phyloP scores from a whole-genome alignment of 371 early-diverging fungal species.

The Rhizomucor pusillus region DNA sequence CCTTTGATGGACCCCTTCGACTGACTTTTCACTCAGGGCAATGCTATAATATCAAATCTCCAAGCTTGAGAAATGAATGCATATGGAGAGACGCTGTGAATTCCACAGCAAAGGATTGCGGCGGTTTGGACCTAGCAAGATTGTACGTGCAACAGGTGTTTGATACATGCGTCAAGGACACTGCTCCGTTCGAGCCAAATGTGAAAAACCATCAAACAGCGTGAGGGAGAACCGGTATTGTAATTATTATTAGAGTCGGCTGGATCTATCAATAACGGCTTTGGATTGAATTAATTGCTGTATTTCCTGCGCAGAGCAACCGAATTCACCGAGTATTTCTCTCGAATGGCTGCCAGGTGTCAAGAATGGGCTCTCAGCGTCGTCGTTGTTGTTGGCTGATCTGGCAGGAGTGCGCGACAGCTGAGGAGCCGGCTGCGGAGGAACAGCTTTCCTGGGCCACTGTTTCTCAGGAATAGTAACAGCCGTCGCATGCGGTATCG shows the following conservation, averaged over 20 bases:
- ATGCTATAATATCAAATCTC: constrained; percentile 28
- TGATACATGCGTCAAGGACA: constrained; percentile 33
- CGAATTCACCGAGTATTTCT: constrained; percentile 55
- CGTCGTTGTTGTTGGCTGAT: constrained; percentile 1
- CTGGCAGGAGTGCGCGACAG: constrained; percentile 60
- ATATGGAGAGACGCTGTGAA: constrained; percentile 38
- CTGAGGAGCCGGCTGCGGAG: constrained; percentile 60
- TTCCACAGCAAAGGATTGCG: constrained; percentile 39
- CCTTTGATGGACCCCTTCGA: too few species aligned
- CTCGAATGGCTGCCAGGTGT: constrained; percentile 54
- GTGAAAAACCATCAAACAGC: background rate
- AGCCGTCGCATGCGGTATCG: constrained; percentile 18
- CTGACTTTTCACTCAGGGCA: too few species aligned
- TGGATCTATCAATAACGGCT: constrained; percentile 15
- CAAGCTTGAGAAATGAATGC: constrained; percentile 22
- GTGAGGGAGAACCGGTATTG: background rate
- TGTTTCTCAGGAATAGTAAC: constrained; percentile 7
- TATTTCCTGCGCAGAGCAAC: constrained; percentile 25
- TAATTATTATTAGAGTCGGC: constrained; percentile 2
- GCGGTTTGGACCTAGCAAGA: constrained; percentile 17
- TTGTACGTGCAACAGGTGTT: constrained; percentile 35
- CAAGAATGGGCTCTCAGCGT: constrained; percentile 32
- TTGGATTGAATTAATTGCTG: constrained; percentile 8
- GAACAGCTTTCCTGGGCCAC: constrained; percentile 35
- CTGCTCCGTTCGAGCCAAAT: constrained; percentile 26